These are phyloP conservation scores for Aspergillus awamori DNA, from an alignment of 2,329 filamentous ascomycete species.

Conservation along the genomic window DNA sequence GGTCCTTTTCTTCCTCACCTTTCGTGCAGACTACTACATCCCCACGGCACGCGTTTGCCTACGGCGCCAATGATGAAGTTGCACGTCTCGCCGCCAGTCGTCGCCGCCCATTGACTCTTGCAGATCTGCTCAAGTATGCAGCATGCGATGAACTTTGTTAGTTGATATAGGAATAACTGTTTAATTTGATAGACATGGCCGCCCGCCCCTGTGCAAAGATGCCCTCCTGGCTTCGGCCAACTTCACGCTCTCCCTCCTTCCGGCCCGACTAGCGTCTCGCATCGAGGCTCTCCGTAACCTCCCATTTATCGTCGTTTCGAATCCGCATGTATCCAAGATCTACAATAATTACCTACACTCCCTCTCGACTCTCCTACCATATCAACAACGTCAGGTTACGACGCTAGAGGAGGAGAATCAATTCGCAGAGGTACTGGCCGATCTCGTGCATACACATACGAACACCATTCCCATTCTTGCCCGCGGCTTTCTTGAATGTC, in stretches of 20 bases:
- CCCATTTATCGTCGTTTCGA: slow-evolving; percentile 97
- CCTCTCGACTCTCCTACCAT: slow-evolving; percentile 84
- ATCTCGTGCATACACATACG: slow-evolving; percentile 90
- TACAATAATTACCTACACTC: slow-evolving; percentile 97
- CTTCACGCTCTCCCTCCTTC: slow-evolving; percentile 90
- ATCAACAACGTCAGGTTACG: slow-evolving; percentile 71
- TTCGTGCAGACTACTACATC: slow-evolving; percentile 41
- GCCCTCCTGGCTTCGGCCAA: slow-evolving; percentile 89
- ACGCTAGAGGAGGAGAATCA: slow-evolving; percentile 83
- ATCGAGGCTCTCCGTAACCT: slow-evolving; percentile 92
- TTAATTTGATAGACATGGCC: slow-evolving; percentile 62
- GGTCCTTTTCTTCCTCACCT: slow-evolving; percentile 23
- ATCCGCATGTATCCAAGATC: slow-evolving; percentile 89
- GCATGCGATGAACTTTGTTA: not conserved
- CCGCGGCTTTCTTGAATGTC: slow-evolving; percentile 87
- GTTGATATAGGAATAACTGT: not conserved
- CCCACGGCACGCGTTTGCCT: slow-evolving; percentile 51
- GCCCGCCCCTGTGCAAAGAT: slow-evolving; percentile 77
- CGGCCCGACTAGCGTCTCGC: slow-evolving; percentile 87
- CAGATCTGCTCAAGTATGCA: slow-evolving; percentile 75
- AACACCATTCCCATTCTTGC: slow-evolving; percentile 95
- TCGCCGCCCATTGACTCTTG: slow-evolving; percentile 79
- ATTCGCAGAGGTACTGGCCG: slow-evolving; percentile 90
- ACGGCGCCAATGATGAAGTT: slow-evolving; percentile 73
- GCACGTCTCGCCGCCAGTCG: slow-evolving; percentile 74